These are phyloP conservation scores for Xylaria longipes DNA, from an alignment of 495 filamentous ascomycete species.

Conservation along the genomic window DNA sequence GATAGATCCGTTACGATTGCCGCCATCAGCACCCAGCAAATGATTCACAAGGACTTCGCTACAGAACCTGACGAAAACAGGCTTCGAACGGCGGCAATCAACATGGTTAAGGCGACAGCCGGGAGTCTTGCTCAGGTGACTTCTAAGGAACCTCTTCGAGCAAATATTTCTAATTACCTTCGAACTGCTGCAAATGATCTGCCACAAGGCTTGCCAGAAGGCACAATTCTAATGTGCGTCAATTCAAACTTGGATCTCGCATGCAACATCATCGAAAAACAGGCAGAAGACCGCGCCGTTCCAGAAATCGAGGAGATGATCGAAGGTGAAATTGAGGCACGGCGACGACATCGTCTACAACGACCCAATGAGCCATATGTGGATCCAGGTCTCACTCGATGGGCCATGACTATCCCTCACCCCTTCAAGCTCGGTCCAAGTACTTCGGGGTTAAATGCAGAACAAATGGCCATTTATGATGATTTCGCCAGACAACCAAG, in stretches of 20 bases:
- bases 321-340: slow-evolving; percentile 71
- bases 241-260: slow-evolving; percentile 96
- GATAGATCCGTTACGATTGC: slow-evolving; percentile 97
- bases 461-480: slow-evolving; percentile 94
- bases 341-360: slow-evolving; percentile 72
- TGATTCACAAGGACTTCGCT: slow-evolving; percentile 95
- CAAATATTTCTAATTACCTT: slow-evolving; percentile 96
- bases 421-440: slow-evolving; percentile 79
- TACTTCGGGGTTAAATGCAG: slow-evolving; percentile 74
- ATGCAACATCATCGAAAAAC: slow-evolving; percentile 90
- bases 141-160: slow-evolving; percentile 93
- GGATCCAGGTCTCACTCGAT: slow-evolving; percentile 78
- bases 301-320: slow-evolving; percentile 95
- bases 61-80: slow-evolving; percentile 89
- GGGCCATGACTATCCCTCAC: slow-evolving; percentile 86
- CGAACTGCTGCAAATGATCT: slow-evolving; percentile 76
- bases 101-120: slow-evolving; percentile 89
- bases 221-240: slow-evolving; percentile 93
- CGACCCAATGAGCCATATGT: slow-evolving; percentile 83
- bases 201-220: slow-evolving; percentile 78
- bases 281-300: slow-evolving; percentile 89
- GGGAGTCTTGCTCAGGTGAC: slow-evolving; percentile 95
- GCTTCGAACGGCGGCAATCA: slow-evolving; percentile 82
- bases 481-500: slow-evolving; percentile 88
- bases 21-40: slow-evolving; percentile 89